A percentile compares a stretch with the other conserved stretches of the same genome.
Conservation (phyloP, 345 rosid species). For the Isatis tinctoria region DNA sequence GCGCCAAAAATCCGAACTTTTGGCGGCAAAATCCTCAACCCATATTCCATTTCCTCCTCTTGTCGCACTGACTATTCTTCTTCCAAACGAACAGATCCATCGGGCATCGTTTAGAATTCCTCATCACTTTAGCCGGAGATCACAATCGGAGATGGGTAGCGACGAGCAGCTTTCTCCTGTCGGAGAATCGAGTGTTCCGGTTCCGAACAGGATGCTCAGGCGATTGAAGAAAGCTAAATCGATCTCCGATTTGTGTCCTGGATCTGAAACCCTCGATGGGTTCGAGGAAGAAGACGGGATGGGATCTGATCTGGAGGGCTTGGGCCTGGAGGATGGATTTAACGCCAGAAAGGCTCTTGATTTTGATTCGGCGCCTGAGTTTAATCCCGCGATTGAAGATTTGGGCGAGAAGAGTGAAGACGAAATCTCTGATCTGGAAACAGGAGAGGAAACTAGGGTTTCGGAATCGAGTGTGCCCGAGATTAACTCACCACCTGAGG, state of each 20-base stretch:
- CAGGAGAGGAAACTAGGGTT: not conserved
- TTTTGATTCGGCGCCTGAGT: constrained; percentile 40
- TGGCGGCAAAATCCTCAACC: constrained; percentile 36
- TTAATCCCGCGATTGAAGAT: constrained; percentile 34
- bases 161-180: constrained; percentile 44
- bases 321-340: constrained; percentile 24
- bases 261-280: constrained; percentile 23
- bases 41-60: not conserved
- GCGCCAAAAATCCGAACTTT: constrained; percentile 29
- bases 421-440: constrained; percentile 27
- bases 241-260: constrained; percentile 14
- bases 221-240: constrained; percentile 57
- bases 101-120: not conserved
- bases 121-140: not conserved
- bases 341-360: constrained; percentile 44
- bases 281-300: constrained; percentile 30
- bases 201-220: constrained; percentile 51
- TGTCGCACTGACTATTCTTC: not conserved
- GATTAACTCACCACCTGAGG: not conserved
- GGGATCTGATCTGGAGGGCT: constrained; percentile 33
- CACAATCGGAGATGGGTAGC: constrained; percentile 40
- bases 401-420: constrained; percentile 17
- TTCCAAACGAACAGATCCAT: not conserved
- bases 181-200: constrained; percentile 40
- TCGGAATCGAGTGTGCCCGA: not conserved